phyloP scores from a whole-genome alignment of 2,329 filamentous ascomycete species.

The Talaromyces piceae region DNA sequence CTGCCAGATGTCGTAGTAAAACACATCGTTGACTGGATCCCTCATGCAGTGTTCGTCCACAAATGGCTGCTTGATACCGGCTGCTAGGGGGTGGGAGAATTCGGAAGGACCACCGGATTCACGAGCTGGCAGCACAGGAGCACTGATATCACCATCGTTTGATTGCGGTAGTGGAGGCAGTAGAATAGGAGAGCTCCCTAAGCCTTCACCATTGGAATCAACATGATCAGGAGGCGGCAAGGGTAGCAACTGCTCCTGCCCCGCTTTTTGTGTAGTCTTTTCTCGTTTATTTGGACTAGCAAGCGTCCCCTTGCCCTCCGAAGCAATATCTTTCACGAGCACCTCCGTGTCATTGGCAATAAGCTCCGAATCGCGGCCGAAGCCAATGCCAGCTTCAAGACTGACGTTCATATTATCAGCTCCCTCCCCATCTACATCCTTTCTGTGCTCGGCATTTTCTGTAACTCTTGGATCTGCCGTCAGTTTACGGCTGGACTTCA shows the following conservation, averaged over 20 bases:
- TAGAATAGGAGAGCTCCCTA: constrained; percentile 29
- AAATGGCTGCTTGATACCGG: constrained; percentile 64
- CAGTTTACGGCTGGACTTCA: constrained; percentile 47
- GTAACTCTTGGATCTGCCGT: constrained; percentile 54
- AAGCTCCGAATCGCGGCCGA: constrained; percentile 64
- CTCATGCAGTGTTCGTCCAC: constrained; percentile 90
- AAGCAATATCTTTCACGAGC: constrained; percentile 55
- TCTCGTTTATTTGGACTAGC: constrained; percentile 44
- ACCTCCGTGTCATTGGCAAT: constrained; percentile 61
- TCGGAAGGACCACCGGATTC: constrained; percentile 44
- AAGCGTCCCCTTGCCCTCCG: constrained; percentile 58
- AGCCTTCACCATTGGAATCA: constrained; percentile 6
- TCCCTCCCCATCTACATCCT: constrained; percentile 73
- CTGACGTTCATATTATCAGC: constrained; percentile 66
- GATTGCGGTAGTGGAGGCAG: constrained; percentile 60
- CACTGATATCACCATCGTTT: constrained; percentile 78
- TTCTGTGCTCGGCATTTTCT: constrained; percentile 55
- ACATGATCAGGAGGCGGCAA: constrained; percentile 15
- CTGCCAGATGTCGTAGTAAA: constrained; percentile 84
- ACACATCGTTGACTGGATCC: constrained; percentile 74
- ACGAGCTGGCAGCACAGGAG: constrained; percentile 51
- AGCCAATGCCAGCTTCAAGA: constrained; percentile 52
- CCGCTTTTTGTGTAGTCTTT: constrained; percentile 21
- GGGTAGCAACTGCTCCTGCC: constrained; percentile 14
- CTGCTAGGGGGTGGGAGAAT: constrained; percentile 39